Evolutionary conservation across 148 eudicot species (phyloP).

Genomic region (Beta vulgaris): DNA sequence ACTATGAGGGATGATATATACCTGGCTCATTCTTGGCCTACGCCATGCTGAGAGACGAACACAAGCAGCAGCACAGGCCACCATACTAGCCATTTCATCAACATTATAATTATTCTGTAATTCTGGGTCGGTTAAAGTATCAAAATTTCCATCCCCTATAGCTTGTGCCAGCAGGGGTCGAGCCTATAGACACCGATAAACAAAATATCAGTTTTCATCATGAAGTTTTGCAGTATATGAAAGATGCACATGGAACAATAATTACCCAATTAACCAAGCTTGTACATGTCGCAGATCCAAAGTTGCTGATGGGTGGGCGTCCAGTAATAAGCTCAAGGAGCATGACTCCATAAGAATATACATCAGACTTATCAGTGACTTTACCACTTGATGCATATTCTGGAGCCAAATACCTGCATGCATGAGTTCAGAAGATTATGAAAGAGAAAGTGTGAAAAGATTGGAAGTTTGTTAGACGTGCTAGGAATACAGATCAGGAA

Average conservation of each 20-base stretch:
- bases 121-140: slow-evolving; percentile 40
- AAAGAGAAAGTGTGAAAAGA: neutral
- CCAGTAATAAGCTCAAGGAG: slow-evolving; percentile 56
- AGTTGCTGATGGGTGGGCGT: slow-evolving; percentile 35
- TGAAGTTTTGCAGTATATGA: neutral
- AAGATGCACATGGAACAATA: neutral
- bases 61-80: slow-evolving; percentile 60
- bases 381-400: slow-evolving; percentile 55
- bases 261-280: slow-evolving; percentile 50
- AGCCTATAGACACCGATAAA: slow-evolving; percentile 34
- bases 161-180: slow-evolving; percentile 48
- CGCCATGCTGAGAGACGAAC: slow-evolving; percentile 51
- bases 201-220: neutral
- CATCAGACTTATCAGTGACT: slow-evolving; percentile 47
- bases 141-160: slow-evolving; percentile 36
- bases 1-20: slow-evolving; percentile 4
- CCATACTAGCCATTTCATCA: slow-evolving; percentile 53
- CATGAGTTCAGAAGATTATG: neutral
- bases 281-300: slow-evolving; percentile 29
- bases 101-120: slow-evolving; percentile 32
- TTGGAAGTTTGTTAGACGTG: neutral
- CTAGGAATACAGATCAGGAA: no score
- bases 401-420: slow-evolving; percentile 43
- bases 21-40: slow-evolving; percentile 63
- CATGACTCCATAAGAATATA: slow-evolving; percentile 54